phyloP scores from a whole-genome alignment of 2,329 filamentous ascomycete genomes.

The Fusarium dimerum region DNA sequence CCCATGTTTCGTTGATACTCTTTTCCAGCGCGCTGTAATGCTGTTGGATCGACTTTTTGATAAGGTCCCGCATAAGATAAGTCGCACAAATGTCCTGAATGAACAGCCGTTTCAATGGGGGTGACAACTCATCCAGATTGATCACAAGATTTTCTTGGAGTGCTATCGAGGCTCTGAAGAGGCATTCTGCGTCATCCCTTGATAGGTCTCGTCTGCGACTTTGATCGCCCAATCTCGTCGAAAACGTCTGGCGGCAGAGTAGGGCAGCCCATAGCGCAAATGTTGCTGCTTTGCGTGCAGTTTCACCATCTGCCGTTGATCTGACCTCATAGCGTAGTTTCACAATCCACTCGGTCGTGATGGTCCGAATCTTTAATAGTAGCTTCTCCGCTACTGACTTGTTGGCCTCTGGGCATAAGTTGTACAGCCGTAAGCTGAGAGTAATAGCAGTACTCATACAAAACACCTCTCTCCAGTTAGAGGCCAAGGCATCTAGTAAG shows the following conservation, averaged over 20 bases:
- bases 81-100: slow-evolving; percentile 20
- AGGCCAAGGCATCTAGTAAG: slow-evolving; percentile 44
- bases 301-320: slow-evolving; percentile 37
- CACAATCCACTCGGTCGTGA: slow-evolving; percentile 52
- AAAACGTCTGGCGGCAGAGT: slow-evolving; percentile 49
- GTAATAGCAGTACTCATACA: slow-evolving; percentile 60
- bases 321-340: slow-evolving; percentile 48
- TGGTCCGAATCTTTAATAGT: slow-evolving; percentile 42
- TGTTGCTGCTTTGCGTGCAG: slow-evolving; percentile 30
- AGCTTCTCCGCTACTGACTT: slow-evolving; percentile 29
- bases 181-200: slow-evolving; percentile 10
- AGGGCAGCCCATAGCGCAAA: slow-evolving; percentile 58
- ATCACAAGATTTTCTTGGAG: slow-evolving; percentile 29
- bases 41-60: slow-evolving; percentile 2
- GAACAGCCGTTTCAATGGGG: slow-evolving; percentile 11
- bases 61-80: not conserved
- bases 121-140: slow-evolving; percentile 12
- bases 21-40: slow-evolving; percentile 22
- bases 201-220: not conserved
- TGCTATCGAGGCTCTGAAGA: slow-evolving; percentile 27
- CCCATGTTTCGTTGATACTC: slow-evolving; percentile 20
- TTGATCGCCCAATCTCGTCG: slow-evolving; percentile 2
- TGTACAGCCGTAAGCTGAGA: slow-evolving; percentile 44
- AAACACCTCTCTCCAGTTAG: slow-evolving; percentile 60
- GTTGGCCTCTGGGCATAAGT: slow-evolving; percentile 5